Evolutionary conservation across 2,329 filamentous ascomycete species (phyloP).

Genomic region (Colletotrichum tropicale): DNA sequence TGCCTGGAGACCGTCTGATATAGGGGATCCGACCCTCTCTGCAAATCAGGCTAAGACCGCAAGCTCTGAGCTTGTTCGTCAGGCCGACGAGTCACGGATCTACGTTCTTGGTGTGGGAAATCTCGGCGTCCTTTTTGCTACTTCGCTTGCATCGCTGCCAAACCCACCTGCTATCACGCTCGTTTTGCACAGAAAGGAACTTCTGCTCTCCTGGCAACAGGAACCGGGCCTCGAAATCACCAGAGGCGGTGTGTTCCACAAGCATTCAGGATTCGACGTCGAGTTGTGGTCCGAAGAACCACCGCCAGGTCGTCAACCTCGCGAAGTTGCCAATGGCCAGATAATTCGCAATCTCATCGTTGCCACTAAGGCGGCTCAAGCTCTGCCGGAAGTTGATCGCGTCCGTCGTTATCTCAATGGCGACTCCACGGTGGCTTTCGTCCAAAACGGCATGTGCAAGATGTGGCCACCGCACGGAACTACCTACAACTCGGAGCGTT

Average conservation of each 20-base stretch:
- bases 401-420: constrained; percentile 66
- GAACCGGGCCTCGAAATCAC: constrained; percentile 49
- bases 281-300: constrained; percentile 59
- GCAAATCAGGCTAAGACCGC: not conserved
- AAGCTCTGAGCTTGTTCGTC: not conserved
- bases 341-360: constrained; percentile 77
- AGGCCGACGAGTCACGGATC: constrained; percentile 50
- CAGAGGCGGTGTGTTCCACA: constrained; percentile 34
- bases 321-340: constrained; percentile 42
- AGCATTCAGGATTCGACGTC: constrained; percentile 47
- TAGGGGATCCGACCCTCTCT: constrained; percentile 14
- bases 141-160: constrained; percentile 65
- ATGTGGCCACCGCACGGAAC: constrained; percentile 59
- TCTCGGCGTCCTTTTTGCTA: constrained; percentile 79
- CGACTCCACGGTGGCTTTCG: constrained; percentile 76
- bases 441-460: constrained; percentile 87
- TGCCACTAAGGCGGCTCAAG: constrained; percentile 74
- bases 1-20: constrained; percentile 37
- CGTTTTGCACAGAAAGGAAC: constrained; percentile 69
- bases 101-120: constrained; percentile 84
- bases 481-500: constrained; percentile 47
- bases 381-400: constrained; percentile 62
- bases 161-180: constrained; percentile 77
- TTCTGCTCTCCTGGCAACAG: constrained; percentile 52
- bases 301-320: constrained; percentile 37